Percentiles rank a stretch among this genome's conserved stretches.
These are phyloP conservation scores for Cardamine resedifolia DNA, from an alignment of 345 rosid genomes.

Conservation along the genomic window DNA sequence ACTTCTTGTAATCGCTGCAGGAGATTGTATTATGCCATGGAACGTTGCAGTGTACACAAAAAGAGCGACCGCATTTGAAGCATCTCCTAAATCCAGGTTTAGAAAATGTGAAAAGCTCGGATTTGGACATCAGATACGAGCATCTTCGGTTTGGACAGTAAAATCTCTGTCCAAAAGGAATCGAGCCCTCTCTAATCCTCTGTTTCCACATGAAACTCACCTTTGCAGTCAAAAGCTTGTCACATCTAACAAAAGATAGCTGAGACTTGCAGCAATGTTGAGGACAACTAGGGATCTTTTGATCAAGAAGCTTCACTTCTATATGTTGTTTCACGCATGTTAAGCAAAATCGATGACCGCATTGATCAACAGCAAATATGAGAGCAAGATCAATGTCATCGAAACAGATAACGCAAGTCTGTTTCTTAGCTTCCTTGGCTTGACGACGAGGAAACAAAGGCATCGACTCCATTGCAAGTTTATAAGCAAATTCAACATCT, in stretches of 20 bases:
- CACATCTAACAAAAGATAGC: constrained; percentile 50
- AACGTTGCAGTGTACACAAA: constrained; percentile 67
- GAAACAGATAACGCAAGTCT: constrained; percentile 43
- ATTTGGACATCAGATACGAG: constrained; percentile 37
- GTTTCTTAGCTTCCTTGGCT: constrained; percentile 30
- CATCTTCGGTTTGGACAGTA: constrained; percentile 69
- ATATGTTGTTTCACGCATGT: constrained; percentile 70
- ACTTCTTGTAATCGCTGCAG: constrained; percentile 40
- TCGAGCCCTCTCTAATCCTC: constrained; percentile 53
- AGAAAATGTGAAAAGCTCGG: constrained; percentile 37
- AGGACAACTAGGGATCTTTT: constrained; percentile 55
- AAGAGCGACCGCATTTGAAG: constrained; percentile 44
- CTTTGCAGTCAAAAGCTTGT: constrained; percentile 52
- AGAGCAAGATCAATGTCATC: constrained; percentile 44
- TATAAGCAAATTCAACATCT: too few relatives aligned
- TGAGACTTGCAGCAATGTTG: constrained; percentile 55
- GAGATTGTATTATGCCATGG: constrained; percentile 58
- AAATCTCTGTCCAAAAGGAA: constrained; percentile 50
- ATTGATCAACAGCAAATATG: constrained; percentile 59
- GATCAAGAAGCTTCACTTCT: constrained; percentile 60
- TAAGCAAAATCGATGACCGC: constrained; percentile 59
- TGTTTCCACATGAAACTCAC: constrained; percentile 46
- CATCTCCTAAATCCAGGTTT: constrained; percentile 51
- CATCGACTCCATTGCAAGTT: not conserved
- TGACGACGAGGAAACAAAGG: not conserved